A percentile compares a stretch with the other conserved stretches of the same genome.
Conservation (phyloP, 495 filamentous ascomycete genomes). For the Aspergillus asperescens region DNA sequence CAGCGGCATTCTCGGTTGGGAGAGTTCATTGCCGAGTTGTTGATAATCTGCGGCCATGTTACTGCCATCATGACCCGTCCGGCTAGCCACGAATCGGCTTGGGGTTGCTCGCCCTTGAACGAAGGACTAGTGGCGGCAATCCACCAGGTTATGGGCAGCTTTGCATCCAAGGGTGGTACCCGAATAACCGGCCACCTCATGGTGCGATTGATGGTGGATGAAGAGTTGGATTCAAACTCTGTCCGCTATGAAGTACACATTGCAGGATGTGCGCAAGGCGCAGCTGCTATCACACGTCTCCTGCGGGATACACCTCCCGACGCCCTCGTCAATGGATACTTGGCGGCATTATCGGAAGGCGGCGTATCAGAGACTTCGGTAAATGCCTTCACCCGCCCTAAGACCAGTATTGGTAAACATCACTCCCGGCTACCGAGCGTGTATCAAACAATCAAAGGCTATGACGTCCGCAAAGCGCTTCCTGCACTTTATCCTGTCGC, state of each 20-base stretch:
- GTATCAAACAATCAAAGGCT: constrained; percentile 4
- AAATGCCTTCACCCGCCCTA: neutral
- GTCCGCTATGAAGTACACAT: constrained; percentile 40
- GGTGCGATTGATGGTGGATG: constrained; percentile 59
- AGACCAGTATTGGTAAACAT: neutral
- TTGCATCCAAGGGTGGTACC: constrained; percentile 43
- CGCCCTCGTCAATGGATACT: constrained; percentile 29
- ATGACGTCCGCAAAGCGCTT: constrained; percentile 3
- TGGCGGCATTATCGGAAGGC: constrained; percentile 25
- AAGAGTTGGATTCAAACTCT: constrained; percentile 34
- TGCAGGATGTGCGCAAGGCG: constrained; percentile 34
- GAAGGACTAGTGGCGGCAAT: constrained; percentile 53
- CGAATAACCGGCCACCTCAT: constrained; percentile 64
- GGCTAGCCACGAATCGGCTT: constrained; percentile 35
- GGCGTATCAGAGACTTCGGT: neutral
- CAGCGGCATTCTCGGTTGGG: constrained; percentile 60
- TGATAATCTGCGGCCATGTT: constrained; percentile 56
- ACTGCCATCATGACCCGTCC: constrained; percentile 61
- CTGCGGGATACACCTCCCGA: constrained; percentile 21
- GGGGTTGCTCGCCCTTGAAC: constrained; percentile 49
- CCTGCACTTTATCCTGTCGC: constrained; percentile 13
- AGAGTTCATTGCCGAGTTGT: constrained; percentile 64
- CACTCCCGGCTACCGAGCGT: constrained; percentile 6
- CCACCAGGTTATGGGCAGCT: constrained; percentile 53
- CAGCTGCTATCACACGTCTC: constrained; percentile 24